Base-by-base conservation (phyloP, 805 yeast species). In the Starmerella bacillaris region DNA sequence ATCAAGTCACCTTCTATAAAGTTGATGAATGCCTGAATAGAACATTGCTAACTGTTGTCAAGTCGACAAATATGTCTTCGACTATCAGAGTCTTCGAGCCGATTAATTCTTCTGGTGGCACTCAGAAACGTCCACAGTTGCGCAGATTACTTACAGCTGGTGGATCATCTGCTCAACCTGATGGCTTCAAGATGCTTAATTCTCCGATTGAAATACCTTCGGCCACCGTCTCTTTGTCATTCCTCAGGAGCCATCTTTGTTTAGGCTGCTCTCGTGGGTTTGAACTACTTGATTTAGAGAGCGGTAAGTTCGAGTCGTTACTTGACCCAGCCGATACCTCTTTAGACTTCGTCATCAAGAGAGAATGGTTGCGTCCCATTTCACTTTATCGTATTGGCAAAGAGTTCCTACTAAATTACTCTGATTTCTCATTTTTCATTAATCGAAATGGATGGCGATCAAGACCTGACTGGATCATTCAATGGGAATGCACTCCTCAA, bases 311-410 rank as follows among this genome's bases (percentile, higher is more conserved):
- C 56, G 95, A 89, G 57, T 73, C 89, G 7, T 67, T 89, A 34
- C 63, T 89, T 48, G 96, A 89, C 58, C 94, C 94, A n/a, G 98
- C 96, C 1, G 98, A 89, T 51, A 92, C 96, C 0, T 82, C 95
- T 15, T 64, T 89, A 36, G 98, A 89, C 51, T 89, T 89, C 61
- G 95, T 89, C 11, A 79, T 72, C 38, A 78, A 71, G 40, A 64
- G 77, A 40, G 93, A 82, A 54, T 71, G 73, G 2, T 66, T 86
- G 41, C 78, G 79, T 49, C 98, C 98, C 15, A 69, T 83, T 55
- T 83, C 92, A 4, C 82, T 89, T 40, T 92, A 86, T 54, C 69
- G 94, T 41, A 72, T 89, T 38, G 89, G 86, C 39, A 72, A 75
- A 36, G 89, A 84, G 58, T 89, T 86, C 53, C 59, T 89, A 49